A percentile compares a stretch with the other conserved stretches of the same genome.
Conservation (phyloP, 768 basidiomycete species). For the Mycena galericulata region DNA sequence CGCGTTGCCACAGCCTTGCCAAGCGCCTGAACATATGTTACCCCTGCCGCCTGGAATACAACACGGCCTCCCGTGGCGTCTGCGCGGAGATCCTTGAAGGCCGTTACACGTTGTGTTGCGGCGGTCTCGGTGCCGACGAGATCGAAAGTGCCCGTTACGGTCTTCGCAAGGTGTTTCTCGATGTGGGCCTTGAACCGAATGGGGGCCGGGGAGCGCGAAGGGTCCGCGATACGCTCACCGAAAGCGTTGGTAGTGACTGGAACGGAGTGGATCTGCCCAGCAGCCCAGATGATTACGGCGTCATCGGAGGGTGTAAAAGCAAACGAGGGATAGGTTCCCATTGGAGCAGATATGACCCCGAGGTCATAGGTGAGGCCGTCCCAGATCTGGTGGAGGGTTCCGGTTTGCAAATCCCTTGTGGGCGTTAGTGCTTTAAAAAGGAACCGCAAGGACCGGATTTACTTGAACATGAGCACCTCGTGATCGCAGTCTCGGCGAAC, state of each 20-base stretch:
- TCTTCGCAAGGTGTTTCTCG: slow-evolving; percentile 73
- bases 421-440: neutral
- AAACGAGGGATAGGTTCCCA: slow-evolving; percentile 85
- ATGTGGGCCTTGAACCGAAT: slow-evolving; percentile 74
- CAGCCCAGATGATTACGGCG: slow-evolving; percentile 79
- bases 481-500: slow-evolving; percentile 81
- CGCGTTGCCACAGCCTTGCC: slow-evolving; percentile 46
- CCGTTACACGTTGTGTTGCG: slow-evolving; percentile 66
- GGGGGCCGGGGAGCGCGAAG: slow-evolving; percentile 53
- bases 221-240: slow-evolving; percentile 63
- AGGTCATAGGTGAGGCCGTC: slow-evolving; percentile 78
- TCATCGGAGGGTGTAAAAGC: slow-evolving; percentile 71
- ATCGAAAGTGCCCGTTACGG: slow-evolving; percentile 61
- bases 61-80: slow-evolving; percentile 65
- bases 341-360: slow-evolving; percentile 73
- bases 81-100: slow-evolving; percentile 71
- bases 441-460: slow-evolving; percentile 34
- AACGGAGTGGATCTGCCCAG: slow-evolving; percentile 74
- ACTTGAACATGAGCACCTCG: slow-evolving; percentile 80
- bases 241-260: slow-evolving; percentile 63
- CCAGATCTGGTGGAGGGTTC: slow-evolving; percentile 74
- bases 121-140: slow-evolving; percentile 65
- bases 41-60: slow-evolving; percentile 78
- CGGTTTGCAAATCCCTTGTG: slow-evolving; percentile 72
- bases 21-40: slow-evolving; percentile 62